Evolutionary conservation across 2,329 filamentous ascomycete genomes (phyloP).

Genomic region (Cladosporium sp.): DNA sequence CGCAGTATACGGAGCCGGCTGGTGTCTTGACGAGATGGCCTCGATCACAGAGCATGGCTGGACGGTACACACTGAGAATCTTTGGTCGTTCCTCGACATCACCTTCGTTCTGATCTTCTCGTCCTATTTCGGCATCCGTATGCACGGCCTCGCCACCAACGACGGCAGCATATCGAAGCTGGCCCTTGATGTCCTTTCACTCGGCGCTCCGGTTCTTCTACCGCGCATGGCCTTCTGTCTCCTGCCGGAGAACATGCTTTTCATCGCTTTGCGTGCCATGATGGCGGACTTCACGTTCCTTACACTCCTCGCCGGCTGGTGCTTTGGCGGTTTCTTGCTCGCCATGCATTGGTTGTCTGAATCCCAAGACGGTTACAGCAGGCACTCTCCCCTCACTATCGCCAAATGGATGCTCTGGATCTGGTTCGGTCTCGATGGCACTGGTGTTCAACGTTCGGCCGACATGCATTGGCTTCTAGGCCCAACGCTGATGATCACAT

Average conservation of each 20-base stretch:
- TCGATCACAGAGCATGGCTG: slow-evolving; percentile 74
- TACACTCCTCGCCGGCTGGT: slow-evolving; percentile 75
- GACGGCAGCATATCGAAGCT: slow-evolving; percentile 34
- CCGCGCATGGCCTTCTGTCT: slow-evolving; percentile 80
- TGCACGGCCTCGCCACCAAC: slow-evolving; percentile 61
- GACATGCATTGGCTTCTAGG: slow-evolving; percentile 80
- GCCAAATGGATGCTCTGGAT: slow-evolving; percentile 92
- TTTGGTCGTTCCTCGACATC: slow-evolving; percentile 86
- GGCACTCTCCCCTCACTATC: slow-evolving; percentile 61
- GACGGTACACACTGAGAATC: slow-evolving; percentile 82
- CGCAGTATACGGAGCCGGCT: slow-evolving; percentile 72
- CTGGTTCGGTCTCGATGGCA: slow-evolving; percentile 82
- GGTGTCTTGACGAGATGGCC: slow-evolving; percentile 75
- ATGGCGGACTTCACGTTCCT: slow-evolving; percentile 82
- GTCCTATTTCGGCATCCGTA: slow-evolving; percentile 66
- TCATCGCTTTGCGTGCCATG: slow-evolving; percentile 79
- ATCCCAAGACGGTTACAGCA: slow-evolving; percentile 45
- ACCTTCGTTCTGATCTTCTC: slow-evolving; percentile 72
- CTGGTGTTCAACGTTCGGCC: slow-evolving; percentile 56
- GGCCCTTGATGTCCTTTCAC: slow-evolving; percentile 74
- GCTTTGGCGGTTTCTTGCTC: slow-evolving; percentile 77
- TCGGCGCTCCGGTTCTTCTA: slow-evolving; percentile 75
- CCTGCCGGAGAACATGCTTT: slow-evolving; percentile 80
- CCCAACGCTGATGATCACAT: slow-evolving; percentile 76
- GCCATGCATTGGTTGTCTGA: slow-evolving; percentile 77